phyloP scores from a whole-genome alignment of 805 yeast genomes.

The Tetrapisispora taiwanensis region DNA sequence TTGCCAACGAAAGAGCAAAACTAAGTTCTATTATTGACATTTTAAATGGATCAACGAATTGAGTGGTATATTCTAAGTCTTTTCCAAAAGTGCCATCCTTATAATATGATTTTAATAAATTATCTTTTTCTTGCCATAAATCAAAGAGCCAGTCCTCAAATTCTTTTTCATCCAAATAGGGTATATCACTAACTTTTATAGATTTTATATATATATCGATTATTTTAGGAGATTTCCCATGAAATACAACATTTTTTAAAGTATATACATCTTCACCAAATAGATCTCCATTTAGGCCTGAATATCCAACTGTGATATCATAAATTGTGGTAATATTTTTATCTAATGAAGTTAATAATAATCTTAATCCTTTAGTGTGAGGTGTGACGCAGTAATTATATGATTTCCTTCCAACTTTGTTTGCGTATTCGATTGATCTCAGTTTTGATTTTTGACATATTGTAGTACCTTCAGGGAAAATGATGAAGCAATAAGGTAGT shows the following conservation, averaged over 20 bases:
- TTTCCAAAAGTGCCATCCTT: conserved; percentile 40
- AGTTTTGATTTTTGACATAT: conserved; percentile 52
- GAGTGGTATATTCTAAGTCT: neutral
- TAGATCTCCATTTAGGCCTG: conserved; percentile 50
- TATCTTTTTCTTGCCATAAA: conserved; percentile 74
- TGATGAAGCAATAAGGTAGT: conserved; percentile 58
- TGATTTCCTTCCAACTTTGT: conserved; percentile 37
- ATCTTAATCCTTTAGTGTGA: conserved; percentile 69
- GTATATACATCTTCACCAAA: conserved; percentile 74
- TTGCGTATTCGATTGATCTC: conserved; percentile 50
- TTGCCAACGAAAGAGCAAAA: neutral
- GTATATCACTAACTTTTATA: conserved; percentile 50
- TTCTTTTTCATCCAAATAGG: conserved; percentile 38
- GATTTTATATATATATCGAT: conserved; percentile 59
- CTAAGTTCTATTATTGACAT: neutral
- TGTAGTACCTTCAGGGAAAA: conserved; percentile 95
- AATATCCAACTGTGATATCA: conserved; percentile 77
- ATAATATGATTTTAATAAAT: conserved; percentile 53
- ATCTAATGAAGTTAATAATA: conserved; percentile 47
- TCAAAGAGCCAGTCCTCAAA: conserved; percentile 70
- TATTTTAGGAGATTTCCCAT: conserved; percentile 60
- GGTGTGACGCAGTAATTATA: conserved; percentile 67
- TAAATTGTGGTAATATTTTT: conserved; percentile 50
- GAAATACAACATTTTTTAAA: conserved; percentile 48
- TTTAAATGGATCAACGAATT: neutral